A percentile compares a stretch with the other conserved stretches of the same genome.
These are phyloP conservation scores for Lithospermum erythrorhizon DNA, from an alignment of 257 asterid genomes.

Conservation along the genomic window DNA sequence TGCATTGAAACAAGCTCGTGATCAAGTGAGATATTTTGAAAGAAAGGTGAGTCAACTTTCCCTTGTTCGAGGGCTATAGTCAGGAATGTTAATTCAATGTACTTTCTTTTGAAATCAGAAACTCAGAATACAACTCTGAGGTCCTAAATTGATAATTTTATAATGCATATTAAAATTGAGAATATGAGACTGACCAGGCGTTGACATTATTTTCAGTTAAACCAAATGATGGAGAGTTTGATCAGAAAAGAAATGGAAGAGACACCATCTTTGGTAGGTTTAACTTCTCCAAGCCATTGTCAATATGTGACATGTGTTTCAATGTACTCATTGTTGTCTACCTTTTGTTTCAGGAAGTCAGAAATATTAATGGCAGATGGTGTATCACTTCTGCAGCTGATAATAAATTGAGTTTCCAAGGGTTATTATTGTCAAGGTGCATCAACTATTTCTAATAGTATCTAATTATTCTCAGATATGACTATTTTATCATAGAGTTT, in stretches of 20 bases:
- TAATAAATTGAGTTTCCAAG: conserved; percentile 45
- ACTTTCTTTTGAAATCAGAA: neutral
- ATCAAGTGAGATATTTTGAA: conserved; percentile 61
- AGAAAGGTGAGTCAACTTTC: conserved; percentile 46
- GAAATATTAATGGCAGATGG: conserved; percentile 80
- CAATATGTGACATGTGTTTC: neutral
- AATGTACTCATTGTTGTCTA: neutral
- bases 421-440: conserved; percentile 81
- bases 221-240: conserved; percentile 66
- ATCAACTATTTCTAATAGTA: conserved; percentile 17
- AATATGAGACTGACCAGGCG: conserved; percentile 5
- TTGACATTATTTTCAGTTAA: conserved; percentile 39
- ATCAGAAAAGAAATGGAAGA: conserved; percentile 59
- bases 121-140: neutral
- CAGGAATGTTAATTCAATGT: neutral
- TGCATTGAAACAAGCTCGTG: conserved; percentile 66
- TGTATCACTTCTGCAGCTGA: conserved; percentile 59
- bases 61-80: conserved; percentile 2
- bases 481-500: conserved; percentile 1
- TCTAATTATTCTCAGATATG: conserved; percentile 11
- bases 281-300: conserved; percentile 9
- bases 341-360: conserved; percentile 49
- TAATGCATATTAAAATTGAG: neutral
- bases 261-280: conserved; percentile 47
- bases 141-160: neutral